Evolutionary conservation across 2,329 filamentous ascomycete species (phyloP), one percentile per base, ranked within the genome.

Genomic region (Sporothrix pallida): DNA sequence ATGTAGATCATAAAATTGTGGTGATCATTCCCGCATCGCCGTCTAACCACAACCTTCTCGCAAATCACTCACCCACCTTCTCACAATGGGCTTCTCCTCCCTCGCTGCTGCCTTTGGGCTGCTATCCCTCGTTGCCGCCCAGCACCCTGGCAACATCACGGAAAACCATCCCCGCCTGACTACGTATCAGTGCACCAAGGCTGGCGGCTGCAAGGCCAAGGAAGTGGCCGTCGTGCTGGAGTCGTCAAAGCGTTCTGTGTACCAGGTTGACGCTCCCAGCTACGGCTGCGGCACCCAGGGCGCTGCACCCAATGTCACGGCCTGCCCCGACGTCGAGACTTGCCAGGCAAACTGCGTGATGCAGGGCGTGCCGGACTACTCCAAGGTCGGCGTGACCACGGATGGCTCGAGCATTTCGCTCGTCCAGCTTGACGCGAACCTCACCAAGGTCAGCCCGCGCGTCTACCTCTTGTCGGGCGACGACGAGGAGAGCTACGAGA

Each of bases 401-500:
- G 37, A 65, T 6, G 37, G 37, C 15, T 65, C 62, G 15, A 46
- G 62, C 37, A 65, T 65, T 10, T 46, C 37, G 1, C 37, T 65
- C 1, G 42, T 65, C 6, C 62, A 65, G 37, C n/a, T 65, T 0
- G 62, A 65, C 13, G 62, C n/a, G 17, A 44, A 65, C 37, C 62
- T 65, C 37, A 65, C 23, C 62, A 65, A 65, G 9, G n/a, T 65
- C 72, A 83, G 81, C 37, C 80, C 78, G 42, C 79, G 80, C 58
- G 71, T 79, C 60, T 81, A 81, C 74, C 75, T 81, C 56, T 79
- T 81, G 78, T 65, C 62, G 3, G 46, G 17, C 17, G 77, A 76
- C 17, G 37, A 65, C 26, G 71, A 75, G 20, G 76, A 70, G 75
- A 79, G 79, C 75, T 81, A 81, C 77, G 78, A 80, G 74, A 83